A percentile compares a stretch with the other conserved stretches of the same genome.
Evolutionary conservation across 352 stramenopile species (phyloP).

Genomic region (Thraustochytrium striatum): DNA sequence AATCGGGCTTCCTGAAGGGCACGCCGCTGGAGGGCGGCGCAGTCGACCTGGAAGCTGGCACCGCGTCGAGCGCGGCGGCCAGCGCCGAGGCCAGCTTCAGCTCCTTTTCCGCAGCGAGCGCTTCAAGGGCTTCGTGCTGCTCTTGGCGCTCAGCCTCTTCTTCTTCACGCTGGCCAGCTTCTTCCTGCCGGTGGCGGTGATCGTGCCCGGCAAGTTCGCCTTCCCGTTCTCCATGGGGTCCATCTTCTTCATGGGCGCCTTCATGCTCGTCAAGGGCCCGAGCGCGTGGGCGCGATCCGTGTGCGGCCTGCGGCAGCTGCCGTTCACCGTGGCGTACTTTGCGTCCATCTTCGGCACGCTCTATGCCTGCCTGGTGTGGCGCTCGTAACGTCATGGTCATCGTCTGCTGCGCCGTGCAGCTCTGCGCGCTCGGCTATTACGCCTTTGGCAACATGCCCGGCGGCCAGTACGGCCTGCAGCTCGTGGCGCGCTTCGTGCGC

Average conservation of each 20-base stretch:
- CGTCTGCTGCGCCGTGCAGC: constrained; percentile 52
- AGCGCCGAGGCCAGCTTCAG: not conserved
- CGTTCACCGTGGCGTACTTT: constrained; percentile 56
- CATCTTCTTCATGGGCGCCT: constrained; percentile 57
- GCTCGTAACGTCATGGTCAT: constrained; percentile 54
- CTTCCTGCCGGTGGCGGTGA: constrained; percentile 53
- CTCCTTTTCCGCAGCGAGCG: constrained; percentile 29
- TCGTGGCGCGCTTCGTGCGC: constrained; percentile 13
- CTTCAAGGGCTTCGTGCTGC: constrained; percentile 54
- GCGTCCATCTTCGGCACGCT: constrained; percentile 56
- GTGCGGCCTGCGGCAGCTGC: constrained; percentile 48
- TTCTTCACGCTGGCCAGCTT: constrained; percentile 59
- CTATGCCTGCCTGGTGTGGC: constrained; percentile 54
- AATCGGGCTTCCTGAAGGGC: not conserved
- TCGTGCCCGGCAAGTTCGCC: constrained; percentile 59
- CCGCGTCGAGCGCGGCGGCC: too few relatives aligned
- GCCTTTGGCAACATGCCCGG: constrained; percentile 37
- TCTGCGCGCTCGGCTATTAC: constrained; percentile 44
- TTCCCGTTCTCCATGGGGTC: constrained; percentile 58
- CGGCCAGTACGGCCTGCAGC: constrained; percentile 26
- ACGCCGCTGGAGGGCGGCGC: constrained; percentile 8
- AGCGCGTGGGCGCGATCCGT: constrained; percentile 49
- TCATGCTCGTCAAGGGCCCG: constrained; percentile 52
- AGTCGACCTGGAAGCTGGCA: constrained; percentile 20
- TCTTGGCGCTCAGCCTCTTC: constrained; percentile 52